Percentiles rank a stretch among this genome's conserved stretches.
phyloP scores from a whole-genome alignment of 139 green algal genomes.

The Closterium sp. region DNA sequence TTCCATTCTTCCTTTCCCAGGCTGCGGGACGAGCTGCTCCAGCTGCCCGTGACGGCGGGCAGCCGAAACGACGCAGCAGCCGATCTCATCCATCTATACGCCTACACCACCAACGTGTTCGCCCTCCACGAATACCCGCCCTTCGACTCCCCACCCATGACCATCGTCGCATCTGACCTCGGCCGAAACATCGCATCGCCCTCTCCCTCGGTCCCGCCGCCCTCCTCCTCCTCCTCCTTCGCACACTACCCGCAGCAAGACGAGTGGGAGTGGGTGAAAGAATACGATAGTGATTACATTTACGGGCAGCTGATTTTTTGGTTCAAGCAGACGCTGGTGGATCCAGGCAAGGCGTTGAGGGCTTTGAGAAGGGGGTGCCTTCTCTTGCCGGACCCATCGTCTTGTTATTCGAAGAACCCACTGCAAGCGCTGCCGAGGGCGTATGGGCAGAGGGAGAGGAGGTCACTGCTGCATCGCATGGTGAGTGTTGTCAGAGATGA shows the following conservation, averaged over 20 bases:
- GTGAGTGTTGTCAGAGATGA: constrained; percentile 14
- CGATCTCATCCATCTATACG: constrained; percentile 55
- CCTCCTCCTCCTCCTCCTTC: background rate
- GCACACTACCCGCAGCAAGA: background rate
- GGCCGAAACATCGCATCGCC: constrained; percentile 3
- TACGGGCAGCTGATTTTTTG: constrained; percentile 44
- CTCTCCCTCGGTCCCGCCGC: background rate
- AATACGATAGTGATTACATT: constrained; percentile 39
- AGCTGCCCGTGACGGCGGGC: background rate
- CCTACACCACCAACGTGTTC: constrained; percentile 49
- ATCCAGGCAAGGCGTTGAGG: constrained; percentile 32
- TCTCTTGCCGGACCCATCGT: constrained; percentile 43
- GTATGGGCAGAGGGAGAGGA: constrained; percentile 37
- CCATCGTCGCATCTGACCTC: constrained; percentile 23
- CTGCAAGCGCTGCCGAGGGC: constrained; percentile 12
- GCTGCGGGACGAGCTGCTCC: constrained; percentile 50
- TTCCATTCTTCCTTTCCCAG: constrained; percentile 6
- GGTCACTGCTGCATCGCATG: constrained; percentile 36
- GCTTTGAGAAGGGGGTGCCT: constrained; percentile 29
- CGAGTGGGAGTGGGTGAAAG: constrained; percentile 40
- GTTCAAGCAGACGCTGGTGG: constrained; percentile 47
- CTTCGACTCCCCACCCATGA: constrained; percentile 38
- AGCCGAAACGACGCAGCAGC: constrained; percentile 51
- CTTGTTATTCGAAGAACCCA: constrained; percentile 32
- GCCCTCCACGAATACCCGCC: constrained; percentile 27